phyloP scores from a whole-genome alignment of 1,139 yeast genomes.

The Entelexis paramagnoliae region DNA sequence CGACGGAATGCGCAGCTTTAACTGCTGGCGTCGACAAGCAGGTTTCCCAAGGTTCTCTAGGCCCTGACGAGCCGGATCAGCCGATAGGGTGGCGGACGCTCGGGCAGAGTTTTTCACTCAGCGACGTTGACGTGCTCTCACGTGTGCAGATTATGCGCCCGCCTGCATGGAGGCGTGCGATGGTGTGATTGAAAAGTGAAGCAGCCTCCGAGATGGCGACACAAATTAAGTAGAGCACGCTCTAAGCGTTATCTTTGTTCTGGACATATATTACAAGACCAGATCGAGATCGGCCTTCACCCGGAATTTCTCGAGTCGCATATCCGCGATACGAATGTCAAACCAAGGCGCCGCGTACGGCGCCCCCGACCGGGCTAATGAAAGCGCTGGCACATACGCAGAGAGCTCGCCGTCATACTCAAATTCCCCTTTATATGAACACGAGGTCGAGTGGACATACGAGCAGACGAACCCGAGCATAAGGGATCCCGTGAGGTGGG shows the following conservation, averaged over 20 bases:
- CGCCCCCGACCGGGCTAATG: not conserved
- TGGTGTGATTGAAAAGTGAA: slow-evolving; percentile 7
- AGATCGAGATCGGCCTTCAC: not conserved
- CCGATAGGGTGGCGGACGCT: too few species aligned
- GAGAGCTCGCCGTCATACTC: slow-evolving; percentile 2
- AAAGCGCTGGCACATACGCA: not conserved
- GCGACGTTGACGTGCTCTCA: not conserved
- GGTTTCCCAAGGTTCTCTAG: too few species aligned
- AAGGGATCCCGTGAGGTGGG: slow-evolving; percentile 35
- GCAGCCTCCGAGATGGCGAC: not conserved
- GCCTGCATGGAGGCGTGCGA: slow-evolving; percentile 4
- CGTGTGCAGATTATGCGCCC: not conserved
- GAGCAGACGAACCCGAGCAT: slow-evolving; percentile 35
- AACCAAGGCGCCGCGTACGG: not conserved
- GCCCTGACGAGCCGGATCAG: too few species aligned
- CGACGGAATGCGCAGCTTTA: too few species aligned
- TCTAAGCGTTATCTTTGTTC: not conserved
- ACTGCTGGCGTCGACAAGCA: too few species aligned
- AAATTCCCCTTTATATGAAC: not conserved
- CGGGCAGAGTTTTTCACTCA: not conserved
- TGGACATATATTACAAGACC: not conserved
- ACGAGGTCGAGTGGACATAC: slow-evolving; percentile 15
- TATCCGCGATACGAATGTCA: not conserved
- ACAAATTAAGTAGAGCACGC: not conserved
- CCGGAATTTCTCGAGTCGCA: not conserved